A percentile compares a stretch with the other conserved stretches of the same genome.
Conservation (phyloP, 441 rosid genomes). For the Adansonia grandidieri region DNA sequence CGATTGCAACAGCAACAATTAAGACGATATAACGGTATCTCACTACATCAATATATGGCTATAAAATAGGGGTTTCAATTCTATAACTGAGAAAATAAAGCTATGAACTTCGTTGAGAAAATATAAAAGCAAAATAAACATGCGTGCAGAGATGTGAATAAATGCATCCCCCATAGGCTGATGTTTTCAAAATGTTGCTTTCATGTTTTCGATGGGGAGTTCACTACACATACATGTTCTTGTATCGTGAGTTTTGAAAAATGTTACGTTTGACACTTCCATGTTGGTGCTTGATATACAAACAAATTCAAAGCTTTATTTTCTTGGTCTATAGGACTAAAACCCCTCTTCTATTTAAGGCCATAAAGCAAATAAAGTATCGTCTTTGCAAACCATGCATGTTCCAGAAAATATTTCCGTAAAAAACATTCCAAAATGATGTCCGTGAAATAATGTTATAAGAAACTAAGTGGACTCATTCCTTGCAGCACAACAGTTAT, state of each 20-base stretch:
- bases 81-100: neutral
- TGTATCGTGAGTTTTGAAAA: neutral
- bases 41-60: neutral
- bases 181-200: slow-evolving; percentile 5
- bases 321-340: neutral
- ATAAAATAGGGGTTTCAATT: neutral
- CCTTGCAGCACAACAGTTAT: neutral
- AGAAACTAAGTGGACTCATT: neutral
- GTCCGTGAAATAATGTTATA: neutral
- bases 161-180: neutral
- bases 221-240: neutral
- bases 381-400: neutral
- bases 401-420: neutral
- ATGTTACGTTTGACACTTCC: neutral
- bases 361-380: neutral
- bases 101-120: neutral
- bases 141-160: neutral
- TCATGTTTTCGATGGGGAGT: neutral
- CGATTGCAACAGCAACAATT: neutral
- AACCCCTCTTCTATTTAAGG: neutral
- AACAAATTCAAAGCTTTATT: slow-evolving; percentile 6
- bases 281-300: neutral
- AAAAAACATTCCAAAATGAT: neutral
- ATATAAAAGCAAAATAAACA: neutral
- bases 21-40: neutral